Conservation (phyloP, 768 basidiomycete genomes). For the Tylopilus intermedius region DNA sequence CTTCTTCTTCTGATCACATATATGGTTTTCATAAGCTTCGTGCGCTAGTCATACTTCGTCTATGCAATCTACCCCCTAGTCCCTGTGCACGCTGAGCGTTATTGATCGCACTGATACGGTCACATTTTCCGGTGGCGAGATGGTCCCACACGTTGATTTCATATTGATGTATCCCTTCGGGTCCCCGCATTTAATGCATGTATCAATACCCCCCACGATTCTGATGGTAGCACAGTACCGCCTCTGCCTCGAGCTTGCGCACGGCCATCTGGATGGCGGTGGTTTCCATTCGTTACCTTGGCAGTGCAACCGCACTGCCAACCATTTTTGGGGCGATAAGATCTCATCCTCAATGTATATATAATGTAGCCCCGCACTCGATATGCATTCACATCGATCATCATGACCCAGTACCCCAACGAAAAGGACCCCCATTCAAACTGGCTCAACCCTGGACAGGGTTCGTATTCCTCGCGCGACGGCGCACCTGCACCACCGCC, state of each 20-base stretch:
- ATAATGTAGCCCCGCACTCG: neutral
- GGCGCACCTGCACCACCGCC: neutral
- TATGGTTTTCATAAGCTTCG: slow-evolving; percentile 1
- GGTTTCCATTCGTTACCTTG: neutral
- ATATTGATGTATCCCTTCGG: slow-evolving; percentile 11
- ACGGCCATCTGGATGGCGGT: neutral
- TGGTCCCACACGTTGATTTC: slow-evolving; percentile 10
- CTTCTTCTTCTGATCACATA: slow-evolving; percentile 13
- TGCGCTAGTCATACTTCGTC: neutral
- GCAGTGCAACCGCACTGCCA: neutral
- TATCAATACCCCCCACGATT: slow-evolving; percentile 7
- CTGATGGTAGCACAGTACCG: slow-evolving; percentile 3
- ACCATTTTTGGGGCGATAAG: neutral
- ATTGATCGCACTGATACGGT: neutral
- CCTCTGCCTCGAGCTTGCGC: slow-evolving; percentile 3
- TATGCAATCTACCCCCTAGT: slow-evolving; percentile 14
- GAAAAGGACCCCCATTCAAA: slow-evolving; percentile 22
- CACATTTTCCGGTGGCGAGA: neutral
- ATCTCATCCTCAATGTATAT: neutral
- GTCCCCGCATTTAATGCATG: slow-evolving; percentile 15
- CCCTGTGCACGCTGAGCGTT: slow-evolving; percentile 2
- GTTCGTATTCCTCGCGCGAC: slow-evolving; percentile 1
- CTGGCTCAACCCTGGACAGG: slow-evolving; percentile 7
- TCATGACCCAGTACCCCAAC: slow-evolving; percentile 21
- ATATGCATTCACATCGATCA: neutral